These are phyloP conservation scores for Fusarium circinatum DNA, from an alignment of 2,329 filamentous ascomycete genomes.

Conservation along the genomic window DNA sequence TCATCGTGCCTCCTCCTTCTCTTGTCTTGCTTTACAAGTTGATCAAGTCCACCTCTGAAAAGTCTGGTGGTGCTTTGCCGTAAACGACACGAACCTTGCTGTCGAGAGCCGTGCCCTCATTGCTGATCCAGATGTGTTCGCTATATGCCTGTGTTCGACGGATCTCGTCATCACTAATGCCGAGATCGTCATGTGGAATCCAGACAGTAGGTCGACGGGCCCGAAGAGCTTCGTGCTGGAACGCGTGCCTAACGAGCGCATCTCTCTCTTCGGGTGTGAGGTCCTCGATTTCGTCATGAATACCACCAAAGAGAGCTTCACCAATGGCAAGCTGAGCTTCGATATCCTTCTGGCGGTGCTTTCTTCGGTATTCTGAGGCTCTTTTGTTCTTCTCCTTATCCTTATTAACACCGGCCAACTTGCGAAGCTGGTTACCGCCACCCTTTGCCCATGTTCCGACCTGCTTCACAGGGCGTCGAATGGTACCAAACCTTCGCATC, in stretches of 20 bases:
- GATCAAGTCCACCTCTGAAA: conserved; percentile 88
- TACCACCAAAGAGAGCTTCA: conserved; percentile 84
- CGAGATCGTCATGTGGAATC: conserved; percentile 91
- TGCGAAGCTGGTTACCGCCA: conserved; percentile 60
- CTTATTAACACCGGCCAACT: conserved; percentile 51
- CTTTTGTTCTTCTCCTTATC: conserved; percentile 43
- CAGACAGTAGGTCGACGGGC: conserved; percentile 88
- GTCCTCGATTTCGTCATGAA: conserved; percentile 94
- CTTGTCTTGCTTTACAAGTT: conserved; percentile 63
- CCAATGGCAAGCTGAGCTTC: conserved; percentile 80
- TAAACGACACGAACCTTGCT: conserved; percentile 85
- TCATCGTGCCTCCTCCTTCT: no score
- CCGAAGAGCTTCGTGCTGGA: conserved; percentile 88
- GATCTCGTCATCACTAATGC: conserved; percentile 92
- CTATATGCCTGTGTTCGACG: conserved; percentile 79
- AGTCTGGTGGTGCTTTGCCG: conserved; percentile 86
- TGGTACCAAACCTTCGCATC: conserved; percentile 46
- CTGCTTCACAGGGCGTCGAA: conserved; percentile 59
- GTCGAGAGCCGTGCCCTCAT: conserved; percentile 89
- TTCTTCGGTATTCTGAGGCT: conserved; percentile 59
- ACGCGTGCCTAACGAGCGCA: conserved; percentile 84
- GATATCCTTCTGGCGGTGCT: conserved; percentile 67
- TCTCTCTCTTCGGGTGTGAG: conserved; percentile 91
- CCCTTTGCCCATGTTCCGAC: conserved; percentile 52
- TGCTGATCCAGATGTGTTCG: conserved; percentile 89